Conservation (phyloP, 2,329 filamentous ascomycete genomes). For the Botrytis porri region DNA sequence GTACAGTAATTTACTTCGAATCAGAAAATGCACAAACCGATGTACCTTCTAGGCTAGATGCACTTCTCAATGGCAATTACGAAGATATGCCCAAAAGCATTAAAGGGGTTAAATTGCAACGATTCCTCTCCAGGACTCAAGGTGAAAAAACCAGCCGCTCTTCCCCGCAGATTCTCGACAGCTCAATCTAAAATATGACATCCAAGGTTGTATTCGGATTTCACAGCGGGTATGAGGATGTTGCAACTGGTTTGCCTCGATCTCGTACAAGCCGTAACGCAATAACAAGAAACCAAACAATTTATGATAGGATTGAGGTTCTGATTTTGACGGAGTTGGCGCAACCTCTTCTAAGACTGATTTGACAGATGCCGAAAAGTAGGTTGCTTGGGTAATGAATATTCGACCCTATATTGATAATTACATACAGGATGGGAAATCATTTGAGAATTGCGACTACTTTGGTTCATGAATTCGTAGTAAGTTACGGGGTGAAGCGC, state of each 20-base stretch:
- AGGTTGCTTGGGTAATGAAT: not conserved
- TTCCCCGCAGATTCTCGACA: not conserved
- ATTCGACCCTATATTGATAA: not conserved
- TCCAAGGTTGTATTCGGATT: slow-evolving; percentile 4
- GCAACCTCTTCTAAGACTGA: slow-evolving; percentile 8
- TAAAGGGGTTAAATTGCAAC: not conserved
- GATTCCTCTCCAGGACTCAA: not conserved
- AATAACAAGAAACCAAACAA: slow-evolving; percentile 1
- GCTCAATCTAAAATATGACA: not conserved
- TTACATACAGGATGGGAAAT: not conserved
- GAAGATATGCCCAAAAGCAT: not conserved
- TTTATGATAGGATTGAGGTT: not conserved
- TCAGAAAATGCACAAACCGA: not conserved
- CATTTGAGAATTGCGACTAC: not conserved
- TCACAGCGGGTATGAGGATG: slow-evolving; percentile 8
- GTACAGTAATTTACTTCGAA: not conserved
- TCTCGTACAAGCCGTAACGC: not conserved
- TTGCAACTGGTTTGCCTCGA: slow-evolving; percentile 2
- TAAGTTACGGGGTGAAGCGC: not conserved
- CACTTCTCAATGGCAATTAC: not conserved
- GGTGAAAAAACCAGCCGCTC: not conserved
- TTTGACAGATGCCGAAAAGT: slow-evolving; percentile 6
- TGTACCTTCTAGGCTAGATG: not conserved
- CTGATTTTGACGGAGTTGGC: not conserved
- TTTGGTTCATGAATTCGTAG: slow-evolving; percentile 1